phyloP scores from a whole-genome alignment of 345 rosid genomes.

The Eucalyptus marginata region DNA sequence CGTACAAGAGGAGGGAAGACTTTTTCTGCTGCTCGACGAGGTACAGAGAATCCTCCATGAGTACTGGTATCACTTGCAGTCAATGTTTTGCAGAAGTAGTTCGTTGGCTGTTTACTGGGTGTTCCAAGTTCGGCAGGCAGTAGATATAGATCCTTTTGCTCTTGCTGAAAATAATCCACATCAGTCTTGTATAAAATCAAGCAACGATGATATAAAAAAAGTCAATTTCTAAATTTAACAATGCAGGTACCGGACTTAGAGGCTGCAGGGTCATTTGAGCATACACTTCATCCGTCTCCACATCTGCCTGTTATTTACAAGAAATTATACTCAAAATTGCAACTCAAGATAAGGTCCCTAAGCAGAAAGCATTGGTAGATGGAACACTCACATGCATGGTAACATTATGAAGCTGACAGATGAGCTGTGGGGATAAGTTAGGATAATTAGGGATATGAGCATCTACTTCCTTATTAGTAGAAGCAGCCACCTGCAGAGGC shows the following conservation, averaged over 20 bases:
- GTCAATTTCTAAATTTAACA: background rate
- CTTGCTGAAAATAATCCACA: constrained; percentile 13
- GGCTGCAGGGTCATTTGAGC: constrained; percentile 83
- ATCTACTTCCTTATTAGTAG: constrained; percentile 38
- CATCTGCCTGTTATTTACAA: constrained; percentile 43
- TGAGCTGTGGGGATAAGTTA: constrained; percentile 45
- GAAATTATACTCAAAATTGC: background rate
- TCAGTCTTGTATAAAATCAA: background rate
- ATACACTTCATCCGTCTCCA: constrained; percentile 72
- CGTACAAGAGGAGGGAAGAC: constrained; percentile 45
- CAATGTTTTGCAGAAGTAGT: constrained; percentile 40
- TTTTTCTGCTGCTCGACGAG: constrained; percentile 50
- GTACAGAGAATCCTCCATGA: constrained; percentile 50
- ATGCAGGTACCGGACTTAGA: constrained; percentile 21
- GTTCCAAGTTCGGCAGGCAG: constrained; percentile 28
- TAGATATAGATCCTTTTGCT: constrained; percentile 30
- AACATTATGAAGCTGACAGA: constrained; percentile 67
- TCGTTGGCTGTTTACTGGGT: constrained; percentile 32
- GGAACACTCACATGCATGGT: constrained; percentile 45
- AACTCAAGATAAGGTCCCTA: background rate
- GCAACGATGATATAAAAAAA: background rate
- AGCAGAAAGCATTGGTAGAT: background rate
- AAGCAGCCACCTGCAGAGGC: constrained; percentile 49
- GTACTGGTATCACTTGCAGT: constrained; percentile 48
- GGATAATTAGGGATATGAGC: constrained; percentile 61